Base-by-base conservation (phyloP, 306 rosid species). In the Vigna mungo region DNA sequence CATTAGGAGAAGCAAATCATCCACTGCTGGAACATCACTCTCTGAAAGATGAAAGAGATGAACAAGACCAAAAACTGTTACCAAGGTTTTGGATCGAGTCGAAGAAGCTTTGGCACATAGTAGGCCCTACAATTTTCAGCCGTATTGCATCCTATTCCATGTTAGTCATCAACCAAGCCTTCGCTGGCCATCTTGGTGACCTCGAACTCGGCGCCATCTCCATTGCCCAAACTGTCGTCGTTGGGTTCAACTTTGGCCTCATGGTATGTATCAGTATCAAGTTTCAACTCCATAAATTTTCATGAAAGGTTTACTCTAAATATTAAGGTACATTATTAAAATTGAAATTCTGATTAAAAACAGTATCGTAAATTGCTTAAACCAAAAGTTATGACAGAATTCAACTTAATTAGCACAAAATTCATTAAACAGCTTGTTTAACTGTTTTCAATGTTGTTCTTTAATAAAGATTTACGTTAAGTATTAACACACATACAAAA, bases 181-280 rank as follows among this genome's bases (percentile, higher is more conserved):
- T 89, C 23, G 97, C 93, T 8, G 96, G 96, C 41, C 97, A 89
- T 68, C 83, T 92, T 1, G 94, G 96, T 6, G 92, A 90, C 9
- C 89, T 87, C 2, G 92, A 90, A 59, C 96, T 90, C 13, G 96
- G 89, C 4, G 91, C 96, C 5, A 63, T 89, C 81, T 87, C 94
- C 70, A 85, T 92, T 18, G 86, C 85, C 66, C 74, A 27, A n/a
- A 90, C 83, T 79, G 92, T 90, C 68, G 30, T 92, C 15, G 67
- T 92, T 0, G 96, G 93, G 56, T 87, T 92, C 71, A 87, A 90
- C 74, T 74, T 86, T 7, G 96, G 96, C 9, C 89, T 92, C 85
- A 58, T 90, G 96, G 96, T 82, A 81, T 17, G 93, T 75, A 76
- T 10, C 36, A 16, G 16, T 21, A 56, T 52, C 1, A 41, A 41